Evolutionary conservation across 805 yeast genomes (phyloP), one percentile per base, ranked within the genome.

Genomic region (Metschnikowia hibisci): DNA sequence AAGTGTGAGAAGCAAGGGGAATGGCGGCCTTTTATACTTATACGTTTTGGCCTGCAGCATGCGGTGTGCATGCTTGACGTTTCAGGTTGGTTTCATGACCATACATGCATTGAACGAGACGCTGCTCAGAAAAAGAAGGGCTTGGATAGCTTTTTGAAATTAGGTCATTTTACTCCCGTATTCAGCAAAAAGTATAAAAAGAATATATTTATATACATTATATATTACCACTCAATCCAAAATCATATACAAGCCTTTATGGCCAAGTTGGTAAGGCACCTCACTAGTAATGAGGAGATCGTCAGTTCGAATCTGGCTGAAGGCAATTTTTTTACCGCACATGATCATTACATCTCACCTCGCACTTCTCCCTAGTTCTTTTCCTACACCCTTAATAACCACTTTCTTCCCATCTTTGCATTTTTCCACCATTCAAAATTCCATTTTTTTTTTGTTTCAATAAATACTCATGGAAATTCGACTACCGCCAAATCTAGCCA

Each of bases 251-350:
- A 30, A 42, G 53, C 53, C 51, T 50, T 50, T 50, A 50, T 50
- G 53, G 53, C 53, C 53, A 50, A 50, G 53, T 50, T 50, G 51
- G 53, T 47, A 47, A 47, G 51, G 23, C 23, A 20, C 23, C 23
- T 20, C 23, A 20, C 23, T 20, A 20, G 23, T 20, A 20, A 20
- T 20, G 23, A 20, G 23, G 23, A 20, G 23, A 20, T 20, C 23
- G 23, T 20, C 23, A 20, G 23, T 20, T 20, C 23, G 23, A 20
- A 50, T 50, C 53, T 50, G 53, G 53, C 53, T 50, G 53, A 50
- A 50, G 53, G 53, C 53, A 50, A 29, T 34, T 30, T 37, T 44
- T 47, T 44, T 26, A 15, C 13, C 15, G n/a, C 16, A 15, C 32
- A 2, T 9, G 18, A 13, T 11, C 22, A 32, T 22, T n/a, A 15